Percentiles rank a stretch among this genome's conserved stretches.
These are phyloP conservation scores for Peronospora destructor DNA, from an alignment of 352 stramenopile species.

Conservation along the genomic window DNA sequence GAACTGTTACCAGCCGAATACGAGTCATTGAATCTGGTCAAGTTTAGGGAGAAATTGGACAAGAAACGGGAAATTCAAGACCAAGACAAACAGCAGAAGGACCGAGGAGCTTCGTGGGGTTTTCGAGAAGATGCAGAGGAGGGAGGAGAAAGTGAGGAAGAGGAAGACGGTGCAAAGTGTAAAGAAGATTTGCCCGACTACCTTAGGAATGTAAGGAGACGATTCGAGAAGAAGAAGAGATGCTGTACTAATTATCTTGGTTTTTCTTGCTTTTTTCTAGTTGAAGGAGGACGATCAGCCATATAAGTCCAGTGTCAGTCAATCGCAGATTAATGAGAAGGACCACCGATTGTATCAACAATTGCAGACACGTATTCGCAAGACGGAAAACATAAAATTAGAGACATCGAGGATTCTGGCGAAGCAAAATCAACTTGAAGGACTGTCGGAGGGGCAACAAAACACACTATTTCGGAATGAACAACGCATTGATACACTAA, in stretches of 20 bases:
- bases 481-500: constrained; percentile 44
- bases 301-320: constrained; percentile 49
- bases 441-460: constrained; percentile 59
- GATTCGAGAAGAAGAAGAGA: background rate
- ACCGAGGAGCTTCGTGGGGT: constrained; percentile 58
- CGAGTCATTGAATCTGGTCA: constrained; percentile 46
- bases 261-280: constrained; percentile 17
- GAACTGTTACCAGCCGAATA: constrained; percentile 71
- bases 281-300: constrained; percentile 45
- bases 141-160: constrained; percentile 28
- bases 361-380: constrained; percentile 68
- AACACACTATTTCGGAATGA: constrained; percentile 55
- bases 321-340: constrained; percentile 48
- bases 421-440: constrained; percentile 61
- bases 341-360: constrained; percentile 75
- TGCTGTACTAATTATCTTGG: background rate
- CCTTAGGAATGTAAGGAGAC: constrained; percentile 44
- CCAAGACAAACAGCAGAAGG: constrained; percentile 21
- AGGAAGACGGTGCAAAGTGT: constrained; percentile 5
- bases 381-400: constrained; percentile 74
- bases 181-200: constrained; percentile 60
- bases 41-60: constrained; percentile 29
- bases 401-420: constrained; percentile 61
- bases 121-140: constrained; percentile 79
- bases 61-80: constrained; percentile 16